Evolutionary conservation across 108 stramenopile genomes (phyloP), one percentile per base, ranked within the genome.

Genomic region (Nitzschia sp.): DNA sequence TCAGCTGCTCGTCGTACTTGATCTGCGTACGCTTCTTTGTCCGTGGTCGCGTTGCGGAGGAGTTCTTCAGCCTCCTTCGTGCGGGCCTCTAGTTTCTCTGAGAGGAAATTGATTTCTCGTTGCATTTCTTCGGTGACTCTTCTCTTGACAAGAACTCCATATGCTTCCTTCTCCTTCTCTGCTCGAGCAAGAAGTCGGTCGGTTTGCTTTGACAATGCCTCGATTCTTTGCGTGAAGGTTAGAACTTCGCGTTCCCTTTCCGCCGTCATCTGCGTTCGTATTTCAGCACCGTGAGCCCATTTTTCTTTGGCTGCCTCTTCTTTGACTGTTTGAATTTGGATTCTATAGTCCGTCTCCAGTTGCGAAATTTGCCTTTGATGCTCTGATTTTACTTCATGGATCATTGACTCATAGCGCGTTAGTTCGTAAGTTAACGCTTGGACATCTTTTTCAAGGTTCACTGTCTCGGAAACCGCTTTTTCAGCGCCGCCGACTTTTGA

Each of bases 121-220:
- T 75, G 66, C 54, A 48, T 62, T 45, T 68, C 74, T 24, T 54
- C 35, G 45, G 34, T 29, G 13, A 63, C 56, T 31, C 59, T 32
- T 68, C 68, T 35, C 3, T 54, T 13, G 8, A 68, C 28, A 17
- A 60, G 74, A 2, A 28, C 6, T 46, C 38, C 74, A 48, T 75
- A 68, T 24, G 58, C 59, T 26, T 75, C 67, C 48, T 75, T 75
- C n/a, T 75, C 66, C 13, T 29, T 63, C 35, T 60, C 74, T 23
- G 61, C 66, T 23, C 65, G 59, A 27, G 61, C 46, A 13, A 64
- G 32, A 4, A 62, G 30, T 18, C 60, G 47, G 24, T 66, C 65
- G 17, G 58, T 55, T 54, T 75, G 57, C 2, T 59, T 49, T 3
- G 74, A 63, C 31, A 75, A 30, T 15, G 59, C 59, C 46, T 75